Evolutionary conservation across 2,329 filamentous ascomycete genomes (phyloP).

Genomic region (Gnomoniopsis sp.): DNA sequence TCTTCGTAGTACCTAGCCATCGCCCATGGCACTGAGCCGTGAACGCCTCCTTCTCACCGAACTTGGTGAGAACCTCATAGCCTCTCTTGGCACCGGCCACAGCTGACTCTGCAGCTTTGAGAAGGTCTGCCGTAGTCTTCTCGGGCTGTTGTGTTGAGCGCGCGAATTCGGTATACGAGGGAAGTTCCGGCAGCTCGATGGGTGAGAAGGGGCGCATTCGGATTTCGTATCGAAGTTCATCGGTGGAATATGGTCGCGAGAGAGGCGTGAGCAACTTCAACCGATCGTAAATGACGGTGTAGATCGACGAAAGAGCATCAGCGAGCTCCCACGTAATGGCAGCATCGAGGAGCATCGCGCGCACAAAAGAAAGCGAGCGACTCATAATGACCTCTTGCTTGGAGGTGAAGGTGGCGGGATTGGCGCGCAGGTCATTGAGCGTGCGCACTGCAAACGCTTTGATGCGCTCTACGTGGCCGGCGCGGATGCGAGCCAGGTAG

Average conservation of each 20-base stretch:
- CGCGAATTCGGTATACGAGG: conserved; percentile 60
- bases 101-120: conserved; percentile 43
- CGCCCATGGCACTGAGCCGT: conserved; percentile 55
- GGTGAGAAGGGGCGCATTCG: conserved; percentile 80
- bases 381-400: conserved; percentile 40
- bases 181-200: conserved; percentile 65
- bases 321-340: conserved; percentile 58
- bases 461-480: conserved; percentile 70
- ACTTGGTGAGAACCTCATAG: conserved; percentile 53
- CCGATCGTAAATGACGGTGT: conserved; percentile 58
- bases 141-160: conserved; percentile 38
- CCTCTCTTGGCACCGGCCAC: conserved; percentile 49
- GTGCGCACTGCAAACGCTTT: conserved; percentile 56
- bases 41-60: conserved; percentile 51
- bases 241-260: conserved; percentile 61
- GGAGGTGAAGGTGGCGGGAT: conserved; percentile 23
- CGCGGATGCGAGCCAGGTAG: conserved; percentile 65
- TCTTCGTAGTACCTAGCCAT: conserved; percentile 59
- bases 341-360: conserved; percentile 61
- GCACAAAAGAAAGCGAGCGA: conserved; percentile 52
- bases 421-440: conserved; percentile 29
- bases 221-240: conserved; percentile 71
- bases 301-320: conserved; percentile 57
- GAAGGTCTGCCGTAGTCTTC: conserved; percentile 35
- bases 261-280: conserved; percentile 50